These are phyloP conservation scores for Teunomyces funiuensis DNA, from an alignment of 805 yeast genomes.

Conservation along the genomic window DNA sequence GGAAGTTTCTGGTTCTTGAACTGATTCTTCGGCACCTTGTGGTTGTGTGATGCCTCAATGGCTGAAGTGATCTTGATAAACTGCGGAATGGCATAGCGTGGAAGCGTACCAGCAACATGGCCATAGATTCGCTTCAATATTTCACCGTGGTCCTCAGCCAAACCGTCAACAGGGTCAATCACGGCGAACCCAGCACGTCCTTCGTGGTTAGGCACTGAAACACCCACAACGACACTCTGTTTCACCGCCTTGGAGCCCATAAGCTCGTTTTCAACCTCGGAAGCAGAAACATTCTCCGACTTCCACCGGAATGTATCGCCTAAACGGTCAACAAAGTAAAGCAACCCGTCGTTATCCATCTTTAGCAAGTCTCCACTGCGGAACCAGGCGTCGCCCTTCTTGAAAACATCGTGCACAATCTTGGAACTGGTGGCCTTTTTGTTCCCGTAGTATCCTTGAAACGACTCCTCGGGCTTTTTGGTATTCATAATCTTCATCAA, in stretches of 20 bases:
- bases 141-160: slow-evolving; percentile 34
- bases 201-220: slow-evolving; percentile 80
- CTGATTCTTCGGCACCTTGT: slow-evolving; percentile 71
- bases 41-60: slow-evolving; percentile 73
- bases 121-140: slow-evolving; percentile 28
- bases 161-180: slow-evolving; percentile 50
- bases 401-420: slow-evolving; percentile 69
- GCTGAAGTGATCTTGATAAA: slow-evolving; percentile 65
- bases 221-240: slow-evolving; percentile 86
- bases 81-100: slow-evolving; percentile 83
- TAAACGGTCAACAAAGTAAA: slow-evolving; percentile 85
- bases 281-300: slow-evolving; percentile 90
- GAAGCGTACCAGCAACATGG: slow-evolving; percentile 48
- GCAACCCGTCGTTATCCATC: slow-evolving; percentile 63
- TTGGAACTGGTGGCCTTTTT: slow-evolving; percentile 76
- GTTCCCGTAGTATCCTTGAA: slow-evolving; percentile 89
- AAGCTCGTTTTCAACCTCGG: slow-evolving; percentile 84
- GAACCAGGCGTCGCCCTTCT: slow-evolving; percentile 87
- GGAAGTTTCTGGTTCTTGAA: slow-evolving; percentile 71
- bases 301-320: slow-evolving; percentile 98
- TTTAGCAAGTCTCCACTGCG: slow-evolving; percentile 83
- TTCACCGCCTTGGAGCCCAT: slow-evolving; percentile 48
- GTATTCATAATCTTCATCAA: slow-evolving; percentile 70
- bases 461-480: slow-evolving; percentile 65
- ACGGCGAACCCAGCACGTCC: slow-evolving; percentile 94